These are phyloP conservation scores for Vanrija sp. DNA, from an alignment of 1,284 basidiomycete genomes.

Conservation along the genomic window DNA sequence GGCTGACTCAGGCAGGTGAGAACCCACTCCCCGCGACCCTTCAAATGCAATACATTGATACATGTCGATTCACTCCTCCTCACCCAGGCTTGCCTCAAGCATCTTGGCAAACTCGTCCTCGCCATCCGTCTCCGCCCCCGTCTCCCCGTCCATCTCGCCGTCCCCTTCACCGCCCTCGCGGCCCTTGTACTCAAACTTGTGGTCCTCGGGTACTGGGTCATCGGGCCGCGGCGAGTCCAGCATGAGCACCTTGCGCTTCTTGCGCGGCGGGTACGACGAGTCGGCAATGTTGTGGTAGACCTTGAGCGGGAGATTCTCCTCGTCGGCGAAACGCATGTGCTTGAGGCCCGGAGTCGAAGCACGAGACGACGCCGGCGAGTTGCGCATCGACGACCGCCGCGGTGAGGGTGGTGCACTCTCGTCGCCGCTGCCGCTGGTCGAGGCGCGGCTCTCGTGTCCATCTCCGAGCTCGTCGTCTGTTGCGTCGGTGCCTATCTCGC, in stretches of 20 bases:
- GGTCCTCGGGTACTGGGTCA: slow-evolving; percentile 27
- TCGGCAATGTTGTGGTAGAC: slow-evolving; percentile 7
- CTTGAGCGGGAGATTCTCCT: slow-evolving; percentile 35
- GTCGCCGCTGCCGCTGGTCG: too few relatives aligned
- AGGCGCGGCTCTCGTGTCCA: not conserved
- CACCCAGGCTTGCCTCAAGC: slow-evolving; percentile 9
- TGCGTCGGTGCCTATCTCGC: not conserved
- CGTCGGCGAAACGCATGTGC: slow-evolving; percentile 43
- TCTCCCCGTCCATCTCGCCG: not conserved
- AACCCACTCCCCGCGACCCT: too few relatives aligned
- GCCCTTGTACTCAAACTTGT: slow-evolving; percentile 16
- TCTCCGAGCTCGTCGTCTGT: slow-evolving; percentile 1
- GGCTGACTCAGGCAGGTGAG: too few relatives aligned
- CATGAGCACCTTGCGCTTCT: slow-evolving; percentile 17
- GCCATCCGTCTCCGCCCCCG: slow-evolving; percentile 14
- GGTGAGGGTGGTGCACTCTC: too few relatives aligned
- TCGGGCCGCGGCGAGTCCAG: slow-evolving; percentile 30
- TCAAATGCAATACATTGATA: too few relatives aligned
- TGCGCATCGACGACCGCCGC: too few relatives aligned
- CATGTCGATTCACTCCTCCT: not conserved
- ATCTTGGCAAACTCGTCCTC: slow-evolving; percentile 43
- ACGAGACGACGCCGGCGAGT: slow-evolving; percentile 7
- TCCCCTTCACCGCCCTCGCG: not conserved
- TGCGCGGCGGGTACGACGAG: slow-evolving; percentile 20
- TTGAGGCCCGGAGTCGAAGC: slow-evolving; percentile 20